Conservation (phyloP, 108 stramenopile genomes). For the Cyclotella atomus region DNA sequence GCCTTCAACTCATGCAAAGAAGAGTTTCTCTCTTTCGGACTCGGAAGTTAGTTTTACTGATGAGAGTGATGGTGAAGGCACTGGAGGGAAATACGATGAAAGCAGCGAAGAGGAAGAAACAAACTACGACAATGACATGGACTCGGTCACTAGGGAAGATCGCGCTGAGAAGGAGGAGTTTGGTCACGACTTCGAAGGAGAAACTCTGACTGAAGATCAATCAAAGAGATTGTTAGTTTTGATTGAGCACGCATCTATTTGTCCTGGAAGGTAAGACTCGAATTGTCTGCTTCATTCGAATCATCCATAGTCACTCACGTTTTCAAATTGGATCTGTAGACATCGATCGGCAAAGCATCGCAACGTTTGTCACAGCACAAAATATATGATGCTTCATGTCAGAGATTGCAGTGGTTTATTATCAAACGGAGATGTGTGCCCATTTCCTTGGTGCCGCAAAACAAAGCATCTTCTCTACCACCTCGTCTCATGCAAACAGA, state of each 20-base stretch:
- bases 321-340: too few relatives aligned
- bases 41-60: slow-evolving; percentile 71
- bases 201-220: slow-evolving; percentile 64
- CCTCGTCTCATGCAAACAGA: slow-evolving; percentile 72
- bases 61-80: slow-evolving; percentile 52
- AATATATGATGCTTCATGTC: slow-evolving; percentile 93
- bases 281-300: neutral
- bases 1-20: slow-evolving; percentile 12
- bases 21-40: slow-evolving; percentile 32
- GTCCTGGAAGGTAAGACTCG: slow-evolving; percentile 66
- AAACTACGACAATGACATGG: slow-evolving; percentile 50
- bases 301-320: too few relatives aligned
- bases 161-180: slow-evolving; percentile 76
- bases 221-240: slow-evolving; percentile 71
- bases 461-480: slow-evolving; percentile 88
- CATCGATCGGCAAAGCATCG: slow-evolving; percentile 73
- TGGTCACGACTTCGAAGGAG: slow-evolving; percentile 77
- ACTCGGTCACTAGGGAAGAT: slow-evolving; percentile 64
- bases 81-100: slow-evolving; percentile 52
- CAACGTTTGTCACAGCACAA: slow-evolving; percentile 80
- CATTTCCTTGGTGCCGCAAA: slow-evolving; percentile 94
- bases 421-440: slow-evolving; percentile 82
- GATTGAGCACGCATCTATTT: slow-evolving; percentile 81
- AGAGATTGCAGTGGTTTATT: slow-evolving; percentile 89
- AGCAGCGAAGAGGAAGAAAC: slow-evolving; percentile 60